A percentile compares a stretch with the other conserved stretches of the same genome.
phyloP scores from a whole-genome alignment of 192 early-diverging fungal species.

The Mortierella hygrophila region DNA sequence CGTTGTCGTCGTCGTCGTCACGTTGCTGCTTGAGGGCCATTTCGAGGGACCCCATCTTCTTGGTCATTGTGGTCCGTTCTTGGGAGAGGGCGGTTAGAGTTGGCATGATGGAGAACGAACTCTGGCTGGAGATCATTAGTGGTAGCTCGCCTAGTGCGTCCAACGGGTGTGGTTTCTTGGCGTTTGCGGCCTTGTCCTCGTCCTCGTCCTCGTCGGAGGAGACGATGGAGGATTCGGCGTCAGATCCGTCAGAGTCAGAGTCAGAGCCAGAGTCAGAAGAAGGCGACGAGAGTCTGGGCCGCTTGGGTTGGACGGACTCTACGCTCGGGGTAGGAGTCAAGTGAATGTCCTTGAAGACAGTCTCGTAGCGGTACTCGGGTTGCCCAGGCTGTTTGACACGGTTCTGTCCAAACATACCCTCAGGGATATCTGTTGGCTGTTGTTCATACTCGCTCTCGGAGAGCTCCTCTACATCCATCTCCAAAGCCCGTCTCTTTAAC shows the following conservation, averaged over 20 bases:
- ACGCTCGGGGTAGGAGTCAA: not conserved
- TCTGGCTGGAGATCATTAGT: not conserved
- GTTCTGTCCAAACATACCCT: no score
- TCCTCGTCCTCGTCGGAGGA: not conserved
- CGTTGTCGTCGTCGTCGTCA: not conserved
- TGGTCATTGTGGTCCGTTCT: not conserved
- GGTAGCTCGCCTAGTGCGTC: not conserved
- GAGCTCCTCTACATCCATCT: no score
- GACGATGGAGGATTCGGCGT: no score
- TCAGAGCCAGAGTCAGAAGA: not conserved
- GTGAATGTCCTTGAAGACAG: no score
- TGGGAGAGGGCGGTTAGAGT: not conserved
- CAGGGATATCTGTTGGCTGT: no score
- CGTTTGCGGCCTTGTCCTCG: not conserved
- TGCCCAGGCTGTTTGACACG: no score
- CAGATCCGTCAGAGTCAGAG: no score
- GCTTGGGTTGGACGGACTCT: not conserved
- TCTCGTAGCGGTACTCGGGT: no score
- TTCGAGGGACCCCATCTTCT: conserved; percentile 1
- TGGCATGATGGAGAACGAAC: not conserved
- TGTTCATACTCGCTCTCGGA: no score
- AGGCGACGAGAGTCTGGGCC: not conserved
- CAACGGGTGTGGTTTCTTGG: not conserved
- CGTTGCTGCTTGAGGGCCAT: not conserved
- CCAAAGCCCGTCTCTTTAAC: no score